Base-by-base conservation (phyloP, 805 yeast genomes). In the Ogataea glucozyma region DNA sequence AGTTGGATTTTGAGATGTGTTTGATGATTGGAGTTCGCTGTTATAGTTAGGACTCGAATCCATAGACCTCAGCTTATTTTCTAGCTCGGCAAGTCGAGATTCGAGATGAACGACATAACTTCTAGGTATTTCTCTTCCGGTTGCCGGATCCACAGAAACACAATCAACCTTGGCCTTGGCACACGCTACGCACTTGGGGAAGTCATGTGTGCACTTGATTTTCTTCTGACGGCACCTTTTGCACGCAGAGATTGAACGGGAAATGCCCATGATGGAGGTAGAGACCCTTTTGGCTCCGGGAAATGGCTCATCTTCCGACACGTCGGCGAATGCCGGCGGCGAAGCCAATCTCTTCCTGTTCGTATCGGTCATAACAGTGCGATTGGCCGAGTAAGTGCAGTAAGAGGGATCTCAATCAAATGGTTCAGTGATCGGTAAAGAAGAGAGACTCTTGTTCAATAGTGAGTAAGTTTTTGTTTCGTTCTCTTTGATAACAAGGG, bases 61-160 rank as follows among this genome's bases (percentile, higher is more conserved):
- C 83, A 44, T 66, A 55, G 62, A 65, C 44, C 63, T 60, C 21
- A 87, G 58, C 44, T 71, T 66, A 5, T 56, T 53, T 58, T 85
- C 87, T 46, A 88, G 65, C n/a, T 66, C 64, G 7, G 71, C 69
- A 2, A 88, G 69, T 26, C 81, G 67, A 43, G 79, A 81, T 58
- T 88, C 97, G 44, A 88, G 66, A 52, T 81, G 83, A 16, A 79
- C 73, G 3, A 88, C 78, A 56, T 85, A 85, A 2, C 88, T 84
- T 27, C 97, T 67, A 0, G 97, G 95, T 1, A 88, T 79, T 51
- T 85, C 88, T 41, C 95, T 70, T 0, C 96, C 95, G 0, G 96
- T 87, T 6, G 89, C 88, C 0, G 95, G 89, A 59, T 90, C 97
- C 3, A 86, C 63, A 0, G 95, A 88, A 4, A 88, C 80, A 64